Percentiles rank a stretch among this genome's conserved stretches.
Conservation (phyloP, 768 basidiomycete species). For the Lactifluus subvellereus region DNA sequence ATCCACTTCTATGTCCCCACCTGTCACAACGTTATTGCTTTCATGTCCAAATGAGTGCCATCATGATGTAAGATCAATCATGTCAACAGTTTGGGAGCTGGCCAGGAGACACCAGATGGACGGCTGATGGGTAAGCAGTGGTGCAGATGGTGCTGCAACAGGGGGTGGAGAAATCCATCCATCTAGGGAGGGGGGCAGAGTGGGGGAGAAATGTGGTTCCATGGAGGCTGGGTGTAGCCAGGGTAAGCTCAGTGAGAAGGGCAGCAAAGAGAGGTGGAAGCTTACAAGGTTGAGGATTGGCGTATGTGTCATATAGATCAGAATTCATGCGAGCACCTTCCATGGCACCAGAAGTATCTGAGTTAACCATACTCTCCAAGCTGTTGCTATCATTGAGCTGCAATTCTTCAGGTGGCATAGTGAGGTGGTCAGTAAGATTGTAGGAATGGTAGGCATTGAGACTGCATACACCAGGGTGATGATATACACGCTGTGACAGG, state of each 20-base stretch:
- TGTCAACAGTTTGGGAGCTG: constrained; percentile 54
- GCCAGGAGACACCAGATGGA: constrained; percentile 47
- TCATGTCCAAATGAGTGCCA: constrained; percentile 48
- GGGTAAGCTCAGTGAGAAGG: neutral
- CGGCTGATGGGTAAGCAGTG: constrained; percentile 47
- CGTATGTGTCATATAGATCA: constrained; percentile 61
- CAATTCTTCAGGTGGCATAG: constrained; percentile 49
- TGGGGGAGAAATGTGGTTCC: constrained; percentile 6
- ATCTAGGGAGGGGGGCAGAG: constrained; percentile 16
- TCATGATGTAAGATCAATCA: constrained; percentile 64
- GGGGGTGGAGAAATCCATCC: too few relatives aligned
- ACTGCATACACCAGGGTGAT: constrained; percentile 28
- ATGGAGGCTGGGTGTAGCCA: neutral
- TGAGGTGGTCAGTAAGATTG: constrained; percentile 48
- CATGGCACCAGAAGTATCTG: constrained; percentile 32
- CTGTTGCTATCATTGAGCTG: constrained; percentile 55
- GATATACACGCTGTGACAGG: constrained; percentile 48
- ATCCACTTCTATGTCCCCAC: constrained; percentile 15
- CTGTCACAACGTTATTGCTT: constrained; percentile 17
- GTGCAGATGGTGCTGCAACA: constrained; percentile 10
- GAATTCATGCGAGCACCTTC: constrained; percentile 56
- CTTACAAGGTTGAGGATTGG: constrained; percentile 13
- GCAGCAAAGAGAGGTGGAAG: neutral
- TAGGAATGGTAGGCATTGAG: constrained; percentile 17
- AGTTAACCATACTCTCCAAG: constrained; percentile 39